Base-by-base conservation (phyloP, 352 stramenopile genomes). In the Phytophthora lateralis region DNA sequence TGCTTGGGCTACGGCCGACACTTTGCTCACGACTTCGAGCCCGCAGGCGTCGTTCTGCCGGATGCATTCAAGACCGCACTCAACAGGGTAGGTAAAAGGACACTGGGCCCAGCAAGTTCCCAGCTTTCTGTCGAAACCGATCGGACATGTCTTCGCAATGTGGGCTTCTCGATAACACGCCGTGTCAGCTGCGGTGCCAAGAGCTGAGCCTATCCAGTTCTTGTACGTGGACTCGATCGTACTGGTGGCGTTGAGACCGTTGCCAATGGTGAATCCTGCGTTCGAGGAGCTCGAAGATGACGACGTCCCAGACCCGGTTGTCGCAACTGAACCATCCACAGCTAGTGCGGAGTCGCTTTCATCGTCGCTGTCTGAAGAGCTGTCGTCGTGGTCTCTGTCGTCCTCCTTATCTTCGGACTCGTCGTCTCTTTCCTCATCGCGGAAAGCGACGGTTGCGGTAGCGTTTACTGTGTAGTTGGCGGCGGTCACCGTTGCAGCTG, bases 31-130 rank as follows among this genome's bases (percentile, higher is more conserved):
- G 8, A 83, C 42, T 41, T 68, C 71, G 18, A 73, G 52, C 9
- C 48, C 60, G 30, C 74, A 83, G 50, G 80, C 65, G n/a, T 71
- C 66, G 12, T 74, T 80, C 51, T 83, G 74, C 8, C 71, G 68
- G 18, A 83, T 68, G 26, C 74, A 83, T 44, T 80, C 71, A 37
- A 78, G 59, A 46, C 71, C 74, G 54, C 74, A 83, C 35, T 71
- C 29, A 0, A 83, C 69, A 0, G 74, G 71, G 29, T 70, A 83
- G 2, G 63, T 37, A 37, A 65, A 58, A 18, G 74, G 71, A 20
- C 74, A 83, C 32, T 80, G 55, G 12, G 71, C 60, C 73, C 73
- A 82, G 42, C 70, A 82, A 30, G 54, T 77, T 48, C 56, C 70
- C 43, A 74, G 42, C 18, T 71, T 72, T 8, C 45, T 17, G 20